A percentile compares a stretch with the other conserved stretches of the same genome.
Evolutionary conservation across 176 grass and related monocot species (phyloP).

Genomic region (Avena atlantica): DNA sequence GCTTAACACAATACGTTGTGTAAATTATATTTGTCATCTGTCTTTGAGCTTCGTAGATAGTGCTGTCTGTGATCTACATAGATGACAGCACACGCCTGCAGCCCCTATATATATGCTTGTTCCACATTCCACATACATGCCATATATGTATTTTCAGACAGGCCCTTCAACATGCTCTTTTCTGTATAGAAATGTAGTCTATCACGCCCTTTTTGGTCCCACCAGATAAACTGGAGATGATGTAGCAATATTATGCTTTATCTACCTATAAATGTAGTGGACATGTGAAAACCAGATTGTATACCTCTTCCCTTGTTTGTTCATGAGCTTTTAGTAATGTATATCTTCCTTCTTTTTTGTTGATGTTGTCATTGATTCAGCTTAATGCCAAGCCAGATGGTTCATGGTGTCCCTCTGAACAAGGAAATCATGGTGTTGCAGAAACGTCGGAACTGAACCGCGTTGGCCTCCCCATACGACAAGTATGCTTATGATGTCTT

Average conservation of each 20-base stretch:
- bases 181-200: not conserved
- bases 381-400: constrained; percentile 32
- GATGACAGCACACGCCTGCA: not conserved
- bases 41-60: not conserved
- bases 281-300: not conserved
- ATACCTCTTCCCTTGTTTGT: constrained; percentile 5
- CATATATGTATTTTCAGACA: not conserved
- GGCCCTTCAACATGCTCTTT: not conserved
- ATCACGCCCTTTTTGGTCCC: not conserved
- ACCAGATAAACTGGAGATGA: not conserved
- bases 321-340: not conserved
- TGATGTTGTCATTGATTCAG: constrained; percentile 32
- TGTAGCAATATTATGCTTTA: constrained; percentile 1
- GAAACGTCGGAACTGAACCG: constrained; percentile 55
- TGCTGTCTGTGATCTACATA: not conserved
- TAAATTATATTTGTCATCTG: not conserved
- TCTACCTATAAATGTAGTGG: constrained; percentile 16
- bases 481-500: constrained; percentile 47
- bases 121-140: not conserved
- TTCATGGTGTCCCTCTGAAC: constrained; percentile 41
- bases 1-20: not conserved
- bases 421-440: constrained; percentile 28
- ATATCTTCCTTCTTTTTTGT: not conserved
- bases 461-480: constrained; percentile 57
- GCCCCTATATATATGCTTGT: not conserved